Percentiles rank a stretch among this genome's conserved stretches.
Evolutionary conservation across 306 rosid genomes (phyloP).

Genomic region (Argentina anserina): DNA sequence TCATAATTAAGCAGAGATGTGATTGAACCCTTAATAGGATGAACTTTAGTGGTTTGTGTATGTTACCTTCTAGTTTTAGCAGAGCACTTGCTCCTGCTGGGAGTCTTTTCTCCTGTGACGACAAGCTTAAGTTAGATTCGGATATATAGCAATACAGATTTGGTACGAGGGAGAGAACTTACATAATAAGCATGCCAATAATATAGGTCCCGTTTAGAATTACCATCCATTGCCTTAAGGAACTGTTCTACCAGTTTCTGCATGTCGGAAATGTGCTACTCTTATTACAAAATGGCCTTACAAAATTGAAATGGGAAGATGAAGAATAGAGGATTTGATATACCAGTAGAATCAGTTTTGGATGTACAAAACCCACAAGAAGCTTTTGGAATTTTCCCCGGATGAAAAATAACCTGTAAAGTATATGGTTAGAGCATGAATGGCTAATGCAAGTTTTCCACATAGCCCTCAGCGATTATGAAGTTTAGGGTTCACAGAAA

Average conservation of each 20-base stretch:
- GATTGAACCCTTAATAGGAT: background rate
- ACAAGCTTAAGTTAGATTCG: constrained; percentile 21
- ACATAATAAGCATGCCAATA: constrained; percentile 94
- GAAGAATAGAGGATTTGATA: constrained; percentile 9
- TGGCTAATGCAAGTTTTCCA: background rate
- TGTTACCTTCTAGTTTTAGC: constrained; percentile 77
- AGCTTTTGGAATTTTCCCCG: constrained; percentile 78
- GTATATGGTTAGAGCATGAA: background rate
- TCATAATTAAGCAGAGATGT: background rate
- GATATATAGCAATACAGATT: background rate
- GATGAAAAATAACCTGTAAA: constrained; percentile 49
- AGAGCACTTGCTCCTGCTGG: constrained; percentile 78
- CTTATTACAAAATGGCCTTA: constrained; percentile 11
- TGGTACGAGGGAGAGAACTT: constrained; percentile 23
- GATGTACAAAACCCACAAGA: constrained; percentile 68
- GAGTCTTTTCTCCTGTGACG: constrained; percentile 63
- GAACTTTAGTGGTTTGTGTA: background rate
- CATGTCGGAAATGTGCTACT: constrained; percentile 23
- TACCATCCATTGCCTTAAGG: constrained; percentile 47
- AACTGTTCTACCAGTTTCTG: constrained; percentile 85
- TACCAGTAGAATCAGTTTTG: constrained; percentile 82
- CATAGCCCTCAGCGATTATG: background rate
- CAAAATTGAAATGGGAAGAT: background rate
- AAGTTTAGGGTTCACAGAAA: background rate
- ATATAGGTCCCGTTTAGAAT: constrained; percentile 63